Base-by-base conservation (phyloP, 306 rosid genomes). In the Oxytropis ochrocephala region DNA sequence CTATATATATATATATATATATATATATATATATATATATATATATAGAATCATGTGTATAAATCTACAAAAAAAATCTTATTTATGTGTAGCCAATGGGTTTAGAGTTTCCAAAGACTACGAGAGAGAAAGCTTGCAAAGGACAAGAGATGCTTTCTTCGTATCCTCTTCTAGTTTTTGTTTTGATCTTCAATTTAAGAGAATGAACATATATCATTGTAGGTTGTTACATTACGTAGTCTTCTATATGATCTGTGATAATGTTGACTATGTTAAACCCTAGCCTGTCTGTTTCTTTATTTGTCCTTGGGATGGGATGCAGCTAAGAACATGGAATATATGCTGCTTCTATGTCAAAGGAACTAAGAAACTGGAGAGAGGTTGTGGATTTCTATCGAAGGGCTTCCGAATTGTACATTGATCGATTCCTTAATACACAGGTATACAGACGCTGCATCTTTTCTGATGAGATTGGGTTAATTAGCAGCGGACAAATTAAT, bases 301-400 rank as follows among this genome's bases (percentile, higher is more conserved):
- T 32, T 64, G 38, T 68, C 92, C 87, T 86, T 84, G 63, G 85
- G 80, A 38, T 90, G 98, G 98, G 97, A 93, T 72, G 96, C 98
- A 35, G 97, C 98, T 70, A 93, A 86, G 82, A 91, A 90, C 79
- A 90, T 93, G 93, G 98, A 93, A 80, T 90, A 96, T 90, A 96
- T 69, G 97, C 97, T 2, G 98, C 84, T 42, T 86, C 84, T 73
- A 77, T 86, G 44, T 95, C 97, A 41, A 93, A 93, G 84, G 98
- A 93, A 55, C 78, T 93, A 30, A 80, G 91, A 10, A 73, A 86
- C 46, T 88, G 88, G 90, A 87, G n/a, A 55, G 98, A 93, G 80
- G 97, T 82, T 56, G 79, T 69, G 59, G 98, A 90, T 44, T 90
- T 93, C 67, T 93, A 83, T 74, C 83, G 84, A 82, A 90, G 82